phyloP scores from a whole-genome alignment of 805 yeast species.

The Nakazawaea wickerhamii region DNA sequence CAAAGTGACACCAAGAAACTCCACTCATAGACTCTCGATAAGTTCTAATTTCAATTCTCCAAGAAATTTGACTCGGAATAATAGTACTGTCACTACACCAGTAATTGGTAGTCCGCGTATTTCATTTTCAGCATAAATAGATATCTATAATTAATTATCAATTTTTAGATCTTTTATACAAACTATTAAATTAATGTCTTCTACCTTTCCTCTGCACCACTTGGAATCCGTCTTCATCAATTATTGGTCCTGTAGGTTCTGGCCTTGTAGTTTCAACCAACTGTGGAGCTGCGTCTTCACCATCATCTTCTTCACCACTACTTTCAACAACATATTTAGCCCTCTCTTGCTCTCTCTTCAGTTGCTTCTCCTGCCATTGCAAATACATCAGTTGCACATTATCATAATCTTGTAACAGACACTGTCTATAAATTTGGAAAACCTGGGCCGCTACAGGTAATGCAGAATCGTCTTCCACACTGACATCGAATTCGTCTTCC shows the following conservation, averaged over 20 bases:
- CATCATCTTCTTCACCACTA: constrained; percentile 42
- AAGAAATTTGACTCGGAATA: constrained; percentile 4
- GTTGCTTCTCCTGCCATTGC: constrained; percentile 53
- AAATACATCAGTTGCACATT: constrained; percentile 55
- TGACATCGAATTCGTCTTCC: constrained; percentile 91
- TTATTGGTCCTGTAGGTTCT: constrained; percentile 48
- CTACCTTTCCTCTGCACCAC: constrained; percentile 73
- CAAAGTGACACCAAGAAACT: constrained; percentile 21
- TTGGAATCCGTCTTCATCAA: constrained; percentile 95
- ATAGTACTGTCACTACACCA: constrained; percentile 7
- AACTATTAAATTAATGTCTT: too few relatives aligned
- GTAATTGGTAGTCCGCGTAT: constrained; percentile 11
- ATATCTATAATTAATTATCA: not conserved
- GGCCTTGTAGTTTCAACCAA: constrained; percentile 5
- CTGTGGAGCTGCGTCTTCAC: constrained; percentile 20
- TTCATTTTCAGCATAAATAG: constrained; percentile 5
- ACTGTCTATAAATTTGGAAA: constrained; percentile 60
- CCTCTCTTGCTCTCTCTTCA: constrained; percentile 26
- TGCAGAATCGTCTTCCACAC: constrained; percentile 86
- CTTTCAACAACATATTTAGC: constrained; percentile 35
- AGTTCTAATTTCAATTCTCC: constrained; percentile 11
- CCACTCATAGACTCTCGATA: constrained; percentile 13
- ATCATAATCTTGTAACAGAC: constrained; percentile 45
- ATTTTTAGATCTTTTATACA: too few relatives aligned
- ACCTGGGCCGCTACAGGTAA: constrained; percentile 64